phyloP scores from a whole-genome alignment of 2,329 filamentous ascomycete genomes.

The Exophiala phaeomuriformis region DNA sequence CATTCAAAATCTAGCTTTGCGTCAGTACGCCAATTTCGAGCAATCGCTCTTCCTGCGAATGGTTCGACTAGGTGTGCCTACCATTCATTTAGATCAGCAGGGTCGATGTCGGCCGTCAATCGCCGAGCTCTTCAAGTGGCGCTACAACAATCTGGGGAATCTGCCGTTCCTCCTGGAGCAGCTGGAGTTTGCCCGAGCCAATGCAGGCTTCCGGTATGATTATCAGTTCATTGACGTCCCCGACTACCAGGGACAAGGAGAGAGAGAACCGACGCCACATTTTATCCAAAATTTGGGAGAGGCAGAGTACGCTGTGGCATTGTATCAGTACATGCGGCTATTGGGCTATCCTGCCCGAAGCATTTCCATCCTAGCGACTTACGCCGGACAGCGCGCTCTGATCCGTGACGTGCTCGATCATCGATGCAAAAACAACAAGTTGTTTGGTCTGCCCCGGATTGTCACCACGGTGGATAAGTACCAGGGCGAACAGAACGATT shows the following conservation, averaged over 20 bases:
- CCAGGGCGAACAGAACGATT: constrained; percentile 98
- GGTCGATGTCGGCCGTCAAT: constrained; percentile 82
- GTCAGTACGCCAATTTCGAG: constrained; percentile 90
- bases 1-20: constrained; percentile 87
- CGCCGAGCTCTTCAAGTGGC: constrained; percentile 85
- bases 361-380: constrained; percentile 87
- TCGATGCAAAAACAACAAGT: constrained; percentile 69
- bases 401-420: constrained; percentile 80
- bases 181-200: constrained; percentile 69
- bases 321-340: constrained; percentile 95
- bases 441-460: constrained; percentile 83
- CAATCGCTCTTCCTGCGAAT: constrained; percentile 91
- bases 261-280: constrained; percentile 82
- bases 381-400: constrained; percentile 83
- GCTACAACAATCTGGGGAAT: constrained; percentile 70
- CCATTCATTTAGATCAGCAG: constrained; percentile 84
- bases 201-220: constrained; percentile 86
- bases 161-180: constrained; percentile 64
- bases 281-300: constrained; percentile 96
- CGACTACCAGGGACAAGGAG: constrained; percentile 84
- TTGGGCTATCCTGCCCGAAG: constrained; percentile 78
- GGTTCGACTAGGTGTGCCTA: constrained; percentile 84
- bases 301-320: constrained; percentile 90
- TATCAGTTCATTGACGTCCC: constrained; percentile 96
- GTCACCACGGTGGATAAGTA: constrained; percentile 98